Conservation (phyloP, 176 grass and related monocot species). For the Luzula sylvatica region DNA sequence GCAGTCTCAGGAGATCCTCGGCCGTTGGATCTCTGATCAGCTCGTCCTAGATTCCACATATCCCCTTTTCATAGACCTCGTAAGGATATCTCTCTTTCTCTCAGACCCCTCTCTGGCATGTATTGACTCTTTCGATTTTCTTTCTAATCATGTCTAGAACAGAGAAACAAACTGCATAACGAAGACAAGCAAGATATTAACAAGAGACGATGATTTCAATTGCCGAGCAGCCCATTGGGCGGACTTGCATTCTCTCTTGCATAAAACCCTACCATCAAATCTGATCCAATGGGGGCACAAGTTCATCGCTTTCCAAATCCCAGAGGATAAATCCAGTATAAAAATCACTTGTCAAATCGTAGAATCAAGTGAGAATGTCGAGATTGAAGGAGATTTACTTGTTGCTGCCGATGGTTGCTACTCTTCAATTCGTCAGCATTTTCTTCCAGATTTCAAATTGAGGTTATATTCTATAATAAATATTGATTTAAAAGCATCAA, state of each 20-base stretch:
- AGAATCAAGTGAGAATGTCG: slow-evolving; percentile 34
- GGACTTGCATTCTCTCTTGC: slow-evolving; percentile 55
- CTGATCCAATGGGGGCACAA: slow-evolving; percentile 64
- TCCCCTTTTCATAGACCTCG: slow-evolving; percentile 60
- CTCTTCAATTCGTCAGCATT: slow-evolving; percentile 50
- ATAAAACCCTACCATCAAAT: slow-evolving; percentile 38
- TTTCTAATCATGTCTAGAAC: slow-evolving; percentile 33
- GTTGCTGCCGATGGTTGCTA: slow-evolving; percentile 66
- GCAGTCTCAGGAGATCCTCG: slow-evolving; percentile 51
- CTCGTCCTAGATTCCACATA: slow-evolving; percentile 23
- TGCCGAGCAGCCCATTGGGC: slow-evolving; percentile 75
- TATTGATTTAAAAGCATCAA: too few species aligned
- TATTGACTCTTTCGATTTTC: background rate
- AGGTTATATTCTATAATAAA: slow-evolving; percentile 21
- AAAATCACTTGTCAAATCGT: slow-evolving; percentile 33
- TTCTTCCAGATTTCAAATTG: slow-evolving; percentile 61
- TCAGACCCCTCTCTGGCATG: background rate
- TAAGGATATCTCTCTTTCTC: slow-evolving; percentile 7
- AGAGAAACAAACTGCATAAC: slow-evolving; percentile 42
- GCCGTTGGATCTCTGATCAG: slow-evolving; percentile 44
- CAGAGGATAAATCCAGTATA: slow-evolving; percentile 22
- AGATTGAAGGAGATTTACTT: slow-evolving; percentile 50
- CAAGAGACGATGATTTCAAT: slow-evolving; percentile 50
- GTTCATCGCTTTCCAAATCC: slow-evolving; percentile 52
- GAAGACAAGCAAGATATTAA: slow-evolving; percentile 50